phyloP scores from a whole-genome alignment of 2,329 filamentous ascomycete genomes.

The Aspergillus sp. region DNA sequence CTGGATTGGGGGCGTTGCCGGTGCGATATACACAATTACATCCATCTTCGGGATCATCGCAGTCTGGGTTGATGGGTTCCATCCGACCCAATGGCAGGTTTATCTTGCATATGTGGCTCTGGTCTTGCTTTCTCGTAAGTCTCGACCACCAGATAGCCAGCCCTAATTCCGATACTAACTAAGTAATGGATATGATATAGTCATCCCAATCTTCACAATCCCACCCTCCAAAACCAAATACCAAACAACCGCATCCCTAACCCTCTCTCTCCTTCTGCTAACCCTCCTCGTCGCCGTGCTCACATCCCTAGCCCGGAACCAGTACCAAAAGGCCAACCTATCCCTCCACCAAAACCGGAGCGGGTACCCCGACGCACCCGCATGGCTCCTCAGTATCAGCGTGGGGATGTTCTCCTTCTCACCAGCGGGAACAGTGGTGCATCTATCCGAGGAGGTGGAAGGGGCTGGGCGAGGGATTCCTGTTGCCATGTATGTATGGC shows the following conservation, averaged over 20 bases:
- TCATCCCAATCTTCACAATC: constrained; percentile 18
- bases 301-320: constrained; percentile 13
- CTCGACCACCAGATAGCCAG: not conserved
- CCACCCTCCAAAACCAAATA: constrained; percentile 14
- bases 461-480: constrained; percentile 17
- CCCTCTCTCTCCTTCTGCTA: constrained; percentile 13
- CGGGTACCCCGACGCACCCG: constrained; percentile 12
- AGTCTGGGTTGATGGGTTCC: constrained; percentile 15
- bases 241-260: constrained; percentile 13
- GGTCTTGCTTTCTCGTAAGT: constrained; percentile 12
- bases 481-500: constrained; percentile 20
- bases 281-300: constrained; percentile 11
- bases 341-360: constrained; percentile 1
- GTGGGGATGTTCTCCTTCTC: constrained; percentile 18
- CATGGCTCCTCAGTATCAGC: constrained; percentile 18
- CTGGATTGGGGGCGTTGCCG: constrained; percentile 23
- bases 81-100: constrained; percentile 16
- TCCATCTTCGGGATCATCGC: constrained; percentile 18
- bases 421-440: constrained; percentile 13
- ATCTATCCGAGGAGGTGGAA: constrained; percentile 20
- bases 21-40: constrained; percentile 15
- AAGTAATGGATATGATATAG: not conserved
- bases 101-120: constrained; percentile 19
- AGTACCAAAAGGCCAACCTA: constrained; percentile 6
- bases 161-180: too few relatives aligned